These are phyloP conservation scores for Kentomonas sorsogonicus DNA, from an alignment of 208 protist species.

Conservation along the genomic window DNA sequence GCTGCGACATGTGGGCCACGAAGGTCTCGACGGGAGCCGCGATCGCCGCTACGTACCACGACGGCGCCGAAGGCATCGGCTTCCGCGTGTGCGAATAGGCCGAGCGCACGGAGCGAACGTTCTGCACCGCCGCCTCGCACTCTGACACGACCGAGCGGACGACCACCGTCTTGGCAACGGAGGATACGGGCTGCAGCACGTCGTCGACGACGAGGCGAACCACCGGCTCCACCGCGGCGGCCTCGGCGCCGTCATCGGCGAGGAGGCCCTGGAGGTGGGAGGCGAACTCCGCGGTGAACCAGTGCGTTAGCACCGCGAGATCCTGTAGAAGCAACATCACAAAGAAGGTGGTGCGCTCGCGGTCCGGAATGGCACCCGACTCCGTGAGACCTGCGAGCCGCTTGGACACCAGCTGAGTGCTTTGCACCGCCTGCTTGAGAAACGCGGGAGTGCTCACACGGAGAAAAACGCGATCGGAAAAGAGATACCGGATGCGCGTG, in stretches of 20 bases:
- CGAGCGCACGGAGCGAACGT: slow-evolving; percentile 69
- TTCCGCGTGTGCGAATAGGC: slow-evolving; percentile 68
- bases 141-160: not conserved
- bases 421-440: slow-evolving; percentile 19
- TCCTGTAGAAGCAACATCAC: too few species aligned
- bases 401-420: slow-evolving; percentile 11
- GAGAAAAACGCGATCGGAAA: slow-evolving; percentile 39
- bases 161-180: not conserved
- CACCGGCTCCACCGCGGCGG: slow-evolving; percentile 10
- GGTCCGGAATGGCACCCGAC: too few species aligned
- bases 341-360: too few species aligned
- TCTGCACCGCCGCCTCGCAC: slow-evolving; percentile 40
- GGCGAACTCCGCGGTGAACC: slow-evolving; percentile 13
- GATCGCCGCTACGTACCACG: slow-evolving; percentile 63
- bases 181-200: not conserved
- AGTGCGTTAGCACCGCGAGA: too few species aligned
- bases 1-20: slow-evolving; percentile 11
- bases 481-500: slow-evolving; percentile 26
- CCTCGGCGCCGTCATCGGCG: not conserved
- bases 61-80: slow-evolving; percentile 50
- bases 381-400: too few species aligned
- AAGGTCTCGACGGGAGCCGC: slow-evolving; percentile 57
- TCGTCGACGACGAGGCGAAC: not conserved
- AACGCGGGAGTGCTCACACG: slow-evolving; percentile 32
- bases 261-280: slow-evolving; percentile 8